Conservation (phyloP, 192 early-diverging fungal genomes). For the Chytriomyces hyalinus region DNA sequence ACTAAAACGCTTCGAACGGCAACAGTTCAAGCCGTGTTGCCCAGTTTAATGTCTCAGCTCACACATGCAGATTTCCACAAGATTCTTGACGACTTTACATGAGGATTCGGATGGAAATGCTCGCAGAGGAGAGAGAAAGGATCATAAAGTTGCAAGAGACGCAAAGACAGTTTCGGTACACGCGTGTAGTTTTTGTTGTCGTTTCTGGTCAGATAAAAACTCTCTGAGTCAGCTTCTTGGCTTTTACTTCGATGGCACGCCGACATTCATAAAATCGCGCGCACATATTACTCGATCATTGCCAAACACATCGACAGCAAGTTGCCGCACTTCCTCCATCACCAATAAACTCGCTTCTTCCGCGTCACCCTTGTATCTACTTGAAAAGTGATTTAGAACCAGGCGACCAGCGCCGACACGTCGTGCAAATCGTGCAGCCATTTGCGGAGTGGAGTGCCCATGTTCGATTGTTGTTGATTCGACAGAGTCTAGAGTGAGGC, state of each 20-base stretch:
- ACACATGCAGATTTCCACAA: too few relatives aligned
- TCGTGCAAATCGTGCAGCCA: slow-evolving; percentile 57
- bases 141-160: too few relatives aligned
- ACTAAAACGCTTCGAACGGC: too few relatives aligned
- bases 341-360: slow-evolving; percentile 40
- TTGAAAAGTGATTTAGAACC: slow-evolving; percentile 63
- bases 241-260: neutral
- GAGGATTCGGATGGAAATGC: too few relatives aligned
- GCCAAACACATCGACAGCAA: slow-evolving; percentile 53
- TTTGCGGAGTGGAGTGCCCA: slow-evolving; percentile 65
- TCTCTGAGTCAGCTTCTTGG: neutral
- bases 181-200: too few relatives aligned
- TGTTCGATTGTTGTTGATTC: slow-evolving; percentile 43
- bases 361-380: slow-evolving; percentile 58
- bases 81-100: too few relatives aligned
- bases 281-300: slow-evolving; percentile 43
- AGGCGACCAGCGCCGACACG: slow-evolving; percentile 43
- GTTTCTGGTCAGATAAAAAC: too few relatives aligned
- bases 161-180: too few relatives aligned
- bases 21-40: too few relatives aligned
- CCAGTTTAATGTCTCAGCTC: too few relatives aligned
- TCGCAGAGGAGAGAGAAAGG: too few relatives aligned
- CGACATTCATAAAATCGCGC: slow-evolving; percentile 37
- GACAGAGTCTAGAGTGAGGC: slow-evolving; percentile 43
- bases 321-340: slow-evolving; percentile 59